These are phyloP conservation scores for Biscogniauxia sp. DNA, from an alignment of 2,329 filamentous ascomycete genomes.

Conservation along the genomic window DNA sequence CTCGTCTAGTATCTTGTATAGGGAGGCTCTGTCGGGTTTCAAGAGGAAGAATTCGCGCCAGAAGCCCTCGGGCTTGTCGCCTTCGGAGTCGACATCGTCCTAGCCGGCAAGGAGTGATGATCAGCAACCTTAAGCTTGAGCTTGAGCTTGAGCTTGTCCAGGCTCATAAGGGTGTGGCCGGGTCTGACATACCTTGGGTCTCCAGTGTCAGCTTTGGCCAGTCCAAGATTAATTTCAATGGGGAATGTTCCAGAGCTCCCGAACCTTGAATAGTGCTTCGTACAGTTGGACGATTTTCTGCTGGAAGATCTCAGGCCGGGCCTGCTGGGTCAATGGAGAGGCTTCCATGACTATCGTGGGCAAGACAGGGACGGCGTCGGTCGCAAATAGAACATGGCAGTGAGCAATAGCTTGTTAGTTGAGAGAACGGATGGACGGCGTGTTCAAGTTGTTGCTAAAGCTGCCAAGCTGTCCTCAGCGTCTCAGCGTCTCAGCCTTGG, in stretches of 20 bases:
- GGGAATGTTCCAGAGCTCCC: constrained; percentile 21
- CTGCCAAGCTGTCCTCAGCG: neutral
- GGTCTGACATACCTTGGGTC: constrained; percentile 27
- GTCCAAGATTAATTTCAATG: constrained; percentile 12
- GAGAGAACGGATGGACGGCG: no score
- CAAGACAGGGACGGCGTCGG: constrained; percentile 13
- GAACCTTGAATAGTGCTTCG: constrained; percentile 74
- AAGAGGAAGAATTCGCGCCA: constrained; percentile 96
- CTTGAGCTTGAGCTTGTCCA: constrained; percentile 2
- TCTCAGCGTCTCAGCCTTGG: neutral
- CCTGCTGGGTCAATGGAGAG: constrained; percentile 91
- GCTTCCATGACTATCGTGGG: constrained; percentile 63
- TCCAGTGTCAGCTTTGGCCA: constrained; percentile 26
- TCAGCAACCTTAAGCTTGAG: constrained; percentile 18
- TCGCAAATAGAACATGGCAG: neutral
- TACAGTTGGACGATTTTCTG: constrained; percentile 94
- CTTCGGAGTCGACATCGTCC: constrained; percentile 59
- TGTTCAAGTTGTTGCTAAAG: neutral
- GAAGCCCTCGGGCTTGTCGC: constrained; percentile 81
- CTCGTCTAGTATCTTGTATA: constrained; percentile 68
- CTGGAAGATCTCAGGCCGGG: constrained; percentile 84
- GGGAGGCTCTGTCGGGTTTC: constrained; percentile 68
- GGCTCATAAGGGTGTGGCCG: neutral
- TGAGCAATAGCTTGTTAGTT: neutral
- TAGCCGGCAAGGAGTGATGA: constrained; percentile 26